Evolutionary conservation across 495 filamentous ascomycete genomes (phyloP).

Genomic region (Daldinia concentrica): DNA sequence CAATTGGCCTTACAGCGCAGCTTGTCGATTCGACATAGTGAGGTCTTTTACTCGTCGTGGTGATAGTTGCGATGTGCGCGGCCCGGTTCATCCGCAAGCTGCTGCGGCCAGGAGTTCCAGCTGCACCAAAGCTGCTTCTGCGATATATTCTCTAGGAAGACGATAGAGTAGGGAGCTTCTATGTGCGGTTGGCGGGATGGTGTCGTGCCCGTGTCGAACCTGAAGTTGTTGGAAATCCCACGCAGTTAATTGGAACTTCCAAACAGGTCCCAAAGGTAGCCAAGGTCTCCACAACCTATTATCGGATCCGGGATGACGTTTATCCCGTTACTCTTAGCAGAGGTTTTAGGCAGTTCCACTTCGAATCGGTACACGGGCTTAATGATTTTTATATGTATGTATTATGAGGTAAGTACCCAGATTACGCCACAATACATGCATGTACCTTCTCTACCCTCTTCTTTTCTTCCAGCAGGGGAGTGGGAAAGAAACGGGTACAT

Average conservation of each 20-base stretch:
- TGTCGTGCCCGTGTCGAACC: conserved; percentile 12
- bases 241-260: conserved; percentile 38
- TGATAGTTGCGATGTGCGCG: conserved; percentile 13
- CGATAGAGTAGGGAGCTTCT: background rate
- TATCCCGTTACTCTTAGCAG: background rate
- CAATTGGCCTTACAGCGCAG: conserved; percentile 55
- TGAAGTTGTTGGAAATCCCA: conserved; percentile 37
- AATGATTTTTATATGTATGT: background rate
- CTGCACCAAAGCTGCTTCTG: conserved; percentile 12
- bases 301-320: background rate
- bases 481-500: conserved; percentile 29
- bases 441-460: conserved; percentile 2
- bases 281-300: background rate
- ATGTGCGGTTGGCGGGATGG: conserved; percentile 10
- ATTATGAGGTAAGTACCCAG: conserved; percentile 2
- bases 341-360: background rate
- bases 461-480: background rate
- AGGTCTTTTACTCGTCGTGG: conserved; percentile 25
- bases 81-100: conserved; percentile 14
- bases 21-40: conserved; percentile 59
- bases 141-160: conserved; percentile 6
- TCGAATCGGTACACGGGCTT: background rate
- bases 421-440: conserved; percentile 1
- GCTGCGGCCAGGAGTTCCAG: conserved; percentile 7
- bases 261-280: conserved; percentile 8